Percentiles rank a stretch among this genome's conserved stretches.
phyloP scores from a whole-genome alignment of 2,329 filamentous ascomycete genomes.

The Phialophora chinensis region DNA sequence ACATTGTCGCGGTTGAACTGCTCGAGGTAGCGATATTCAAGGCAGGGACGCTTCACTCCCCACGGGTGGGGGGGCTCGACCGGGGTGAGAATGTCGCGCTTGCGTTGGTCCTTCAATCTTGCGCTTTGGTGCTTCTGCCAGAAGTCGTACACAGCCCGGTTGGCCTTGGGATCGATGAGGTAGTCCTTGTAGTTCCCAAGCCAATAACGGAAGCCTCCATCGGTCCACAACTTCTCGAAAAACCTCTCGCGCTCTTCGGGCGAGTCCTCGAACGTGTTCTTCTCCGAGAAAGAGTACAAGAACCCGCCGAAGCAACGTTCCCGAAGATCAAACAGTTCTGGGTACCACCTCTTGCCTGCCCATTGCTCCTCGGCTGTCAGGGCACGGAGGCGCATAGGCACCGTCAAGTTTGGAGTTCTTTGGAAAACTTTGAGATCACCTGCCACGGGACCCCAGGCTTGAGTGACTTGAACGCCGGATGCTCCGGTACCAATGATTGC shows the following conservation, averaged over 20 bases:
- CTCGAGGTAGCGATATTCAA: conserved; percentile 61
- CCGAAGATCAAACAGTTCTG: conserved; percentile 34
- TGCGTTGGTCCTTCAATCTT: conserved; percentile 58
- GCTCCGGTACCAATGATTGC: conserved; percentile 70
- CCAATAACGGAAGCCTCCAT: conserved; percentile 66
- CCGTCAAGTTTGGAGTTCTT: conserved; percentile 68
- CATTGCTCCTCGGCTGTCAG: conserved; percentile 60
- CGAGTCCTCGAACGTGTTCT: conserved; percentile 56
- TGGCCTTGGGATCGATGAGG: conserved; percentile 55
- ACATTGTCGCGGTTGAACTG: conserved; percentile 56
- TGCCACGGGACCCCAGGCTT: conserved; percentile 63
- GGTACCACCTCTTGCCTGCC: conserved; percentile 48
- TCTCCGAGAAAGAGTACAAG: conserved; percentile 63
- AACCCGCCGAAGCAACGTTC: conserved; percentile 55
- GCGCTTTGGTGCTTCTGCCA: conserved; percentile 60
- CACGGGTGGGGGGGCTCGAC: conserved; percentile 60
- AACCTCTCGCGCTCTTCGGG: conserved; percentile 49
- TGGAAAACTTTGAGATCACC: conserved; percentile 61
- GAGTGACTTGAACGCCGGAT: conserved; percentile 68
- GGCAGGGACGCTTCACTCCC: conserved; percentile 58
- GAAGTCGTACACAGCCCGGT: conserved; percentile 61
- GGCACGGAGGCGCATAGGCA: conserved; percentile 63
- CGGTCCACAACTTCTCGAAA: conserved; percentile 57
- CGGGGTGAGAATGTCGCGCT: conserved; percentile 61
- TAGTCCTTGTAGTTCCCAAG: conserved; percentile 60